Evolutionary conservation across 1,284 basidiomycete genomes (phyloP).

Genomic region (Moesziomyces aphidis): DNA sequence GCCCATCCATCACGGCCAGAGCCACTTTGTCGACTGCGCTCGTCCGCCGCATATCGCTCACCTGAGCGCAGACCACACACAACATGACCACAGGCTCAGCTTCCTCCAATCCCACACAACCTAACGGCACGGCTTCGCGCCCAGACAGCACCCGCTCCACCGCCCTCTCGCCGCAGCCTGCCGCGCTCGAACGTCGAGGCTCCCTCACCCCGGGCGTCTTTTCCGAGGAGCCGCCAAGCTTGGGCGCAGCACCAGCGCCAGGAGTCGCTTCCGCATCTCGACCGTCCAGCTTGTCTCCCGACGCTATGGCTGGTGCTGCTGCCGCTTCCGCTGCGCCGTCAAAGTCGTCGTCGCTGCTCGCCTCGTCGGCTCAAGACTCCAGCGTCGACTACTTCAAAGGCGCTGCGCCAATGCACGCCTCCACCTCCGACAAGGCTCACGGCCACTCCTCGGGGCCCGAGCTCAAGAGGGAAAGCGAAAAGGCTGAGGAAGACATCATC

Average conservation of each 20-base stretch:
- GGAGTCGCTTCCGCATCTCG: conserved; percentile 11
- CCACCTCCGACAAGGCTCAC: conserved; percentile 1
- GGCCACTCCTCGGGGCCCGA: conserved; percentile 1
- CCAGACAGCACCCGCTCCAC: conserved; percentile 2
- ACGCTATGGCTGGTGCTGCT: not conserved
- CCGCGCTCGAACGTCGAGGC: conserved; percentile 26
- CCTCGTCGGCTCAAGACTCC: conserved; percentile 10
- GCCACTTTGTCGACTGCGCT: not conserved
- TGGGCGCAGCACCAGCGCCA: not conserved
- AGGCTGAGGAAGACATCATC: conserved; percentile 41
- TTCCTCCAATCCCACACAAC: conserved; percentile 3
- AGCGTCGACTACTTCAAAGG: conserved; percentile 37
- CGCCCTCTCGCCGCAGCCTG: conserved; percentile 1
- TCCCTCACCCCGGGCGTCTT: conserved; percentile 46
- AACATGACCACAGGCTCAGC: conserved; percentile 12
- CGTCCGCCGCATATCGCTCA: too few species aligned
- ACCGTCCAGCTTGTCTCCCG: conserved; percentile 4
- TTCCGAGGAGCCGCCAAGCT: conserved; percentile 48
- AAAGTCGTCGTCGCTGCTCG: conserved; percentile 11
- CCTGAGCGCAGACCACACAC: not conserved
- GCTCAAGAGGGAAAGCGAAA: conserved; percentile 28
- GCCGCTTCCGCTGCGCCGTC: not conserved
- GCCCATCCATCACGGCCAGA: conserved; percentile 2
- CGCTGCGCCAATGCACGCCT: conserved; percentile 9
- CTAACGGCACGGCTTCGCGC: conserved; percentile 1